These are phyloP conservation scores for Fonsecaea monophora DNA, from an alignment of 2,329 filamentous ascomycete genomes.

Conservation along the genomic window DNA sequence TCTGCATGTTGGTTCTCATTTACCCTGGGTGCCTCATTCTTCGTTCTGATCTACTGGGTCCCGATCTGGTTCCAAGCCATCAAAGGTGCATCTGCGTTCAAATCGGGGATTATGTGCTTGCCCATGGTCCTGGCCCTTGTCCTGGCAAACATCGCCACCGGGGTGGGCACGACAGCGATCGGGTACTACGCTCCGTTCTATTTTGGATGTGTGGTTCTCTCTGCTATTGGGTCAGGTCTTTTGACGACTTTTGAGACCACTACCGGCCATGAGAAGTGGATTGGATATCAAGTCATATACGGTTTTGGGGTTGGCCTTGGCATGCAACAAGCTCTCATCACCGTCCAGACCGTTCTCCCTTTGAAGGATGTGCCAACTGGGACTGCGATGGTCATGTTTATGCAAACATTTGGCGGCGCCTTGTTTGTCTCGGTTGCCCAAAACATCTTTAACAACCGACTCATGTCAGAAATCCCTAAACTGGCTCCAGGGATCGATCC, in stretches of 20 bases:
- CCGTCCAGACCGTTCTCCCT: constrained; percentile 49
- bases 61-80: constrained; percentile 59
- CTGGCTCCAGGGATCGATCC: constrained; percentile 44
- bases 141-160: constrained; percentile 46
- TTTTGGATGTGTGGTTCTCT: constrained; percentile 46
- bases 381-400: constrained; percentile 51
- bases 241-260: constrained; percentile 48
- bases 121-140: constrained; percentile 50
- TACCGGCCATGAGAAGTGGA: constrained; percentile 48
- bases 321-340: constrained; percentile 51
- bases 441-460: constrained; percentile 59
- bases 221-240: constrained; percentile 51
- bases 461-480: constrained; percentile 53
- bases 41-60: constrained; percentile 51
- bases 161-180: constrained; percentile 44
- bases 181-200: constrained; percentile 53
- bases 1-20: constrained; percentile 45
- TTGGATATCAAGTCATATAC: constrained; percentile 47
- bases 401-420: constrained; percentile 51
- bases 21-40: constrained; percentile 49
- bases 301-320: constrained; percentile 47
- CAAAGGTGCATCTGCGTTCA: constrained; percentile 50
- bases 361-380: constrained; percentile 49
- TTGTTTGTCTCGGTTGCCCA: constrained; percentile 62
- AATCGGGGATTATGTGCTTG: constrained; percentile 54